Conservation (phyloP, 2,329 filamentous ascomycete genomes). For the Colletotrichum orbiculare region DNA sequence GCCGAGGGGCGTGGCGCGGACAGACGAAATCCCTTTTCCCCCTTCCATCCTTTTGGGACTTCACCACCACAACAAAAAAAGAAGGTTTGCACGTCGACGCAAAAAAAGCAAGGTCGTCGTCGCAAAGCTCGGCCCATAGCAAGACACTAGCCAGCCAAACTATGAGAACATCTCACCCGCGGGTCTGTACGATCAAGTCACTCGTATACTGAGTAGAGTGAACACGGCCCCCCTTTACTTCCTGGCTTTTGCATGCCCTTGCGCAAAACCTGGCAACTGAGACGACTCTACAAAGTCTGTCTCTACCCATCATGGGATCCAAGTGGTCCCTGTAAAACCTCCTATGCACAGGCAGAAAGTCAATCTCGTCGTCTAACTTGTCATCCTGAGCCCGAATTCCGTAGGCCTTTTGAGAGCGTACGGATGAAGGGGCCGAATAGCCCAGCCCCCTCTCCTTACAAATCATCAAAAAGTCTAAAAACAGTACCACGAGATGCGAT, state of each 20-base stretch:
- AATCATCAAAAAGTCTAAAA: conserved; percentile 9
- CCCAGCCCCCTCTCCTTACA: not conserved
- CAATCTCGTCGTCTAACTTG: not conserved
- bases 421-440: not conserved
- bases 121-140: conserved; percentile 3
- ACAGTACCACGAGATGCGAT: not conserved
- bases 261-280: conserved; percentile 12
- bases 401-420: not conserved
- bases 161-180: too few species aligned
- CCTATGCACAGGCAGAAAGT: conserved; percentile 10
- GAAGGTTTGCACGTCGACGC: conserved; percentile 5
- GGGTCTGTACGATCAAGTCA: too few species aligned
- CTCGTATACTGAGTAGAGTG: not conserved
- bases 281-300: conserved; percentile 18
- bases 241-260: not conserved
- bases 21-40: not conserved
- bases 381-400: not conserved
- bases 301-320: not conserved
- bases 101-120: not conserved
- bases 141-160: not conserved
- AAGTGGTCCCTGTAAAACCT: not conserved
- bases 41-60: not conserved
- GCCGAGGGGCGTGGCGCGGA: conserved; percentile 1
- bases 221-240: not conserved
- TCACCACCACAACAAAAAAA: conserved; percentile 4